These are phyloP conservation scores for Pseudogymnoascus sp. DNA, from an alignment of 2,329 filamentous ascomycete genomes.

Conservation along the genomic window DNA sequence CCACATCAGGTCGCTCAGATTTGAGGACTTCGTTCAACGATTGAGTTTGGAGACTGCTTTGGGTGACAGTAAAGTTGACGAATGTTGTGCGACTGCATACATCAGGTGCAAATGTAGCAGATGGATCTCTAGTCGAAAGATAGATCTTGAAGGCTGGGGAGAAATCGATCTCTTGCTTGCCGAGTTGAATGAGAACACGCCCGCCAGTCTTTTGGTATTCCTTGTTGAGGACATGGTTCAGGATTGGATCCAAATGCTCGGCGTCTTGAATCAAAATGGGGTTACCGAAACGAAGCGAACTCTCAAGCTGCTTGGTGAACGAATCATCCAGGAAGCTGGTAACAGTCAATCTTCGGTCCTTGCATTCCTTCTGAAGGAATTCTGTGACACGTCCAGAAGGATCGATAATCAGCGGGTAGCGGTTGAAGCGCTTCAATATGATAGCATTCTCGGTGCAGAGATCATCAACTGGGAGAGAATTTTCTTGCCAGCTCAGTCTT, in stretches of 20 bases:
- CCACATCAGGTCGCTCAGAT: slow-evolving; percentile 93
- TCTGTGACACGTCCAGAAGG: slow-evolving; percentile 91
- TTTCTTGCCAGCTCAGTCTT: slow-evolving; percentile 88
- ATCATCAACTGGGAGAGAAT: slow-evolving; percentile 89
- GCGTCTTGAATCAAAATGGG: slow-evolving; percentile 98
- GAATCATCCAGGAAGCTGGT: slow-evolving; percentile 98
- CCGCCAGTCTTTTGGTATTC: slow-evolving; percentile 98
- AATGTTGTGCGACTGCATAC: slow-evolving; percentile 98
- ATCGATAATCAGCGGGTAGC: slow-evolving; percentile 96
- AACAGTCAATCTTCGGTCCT: slow-evolving; percentile 85
- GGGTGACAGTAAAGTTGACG: slow-evolving; percentile 98
- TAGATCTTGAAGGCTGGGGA: slow-evolving; percentile 94
- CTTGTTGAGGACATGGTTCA: slow-evolving; percentile 98
- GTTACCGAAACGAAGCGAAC: slow-evolving; percentile 93
- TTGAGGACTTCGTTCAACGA: slow-evolving; percentile 96
- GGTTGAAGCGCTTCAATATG: slow-evolving; percentile 93
- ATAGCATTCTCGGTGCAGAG: slow-evolving; percentile 98
- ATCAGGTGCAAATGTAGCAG: slow-evolving; percentile 89
- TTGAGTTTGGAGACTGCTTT: slow-evolving; percentile 97
- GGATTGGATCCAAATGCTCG: slow-evolving; percentile 90
- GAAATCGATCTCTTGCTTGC: slow-evolving; percentile 98
- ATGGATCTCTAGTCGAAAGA: slow-evolving; percentile 90
- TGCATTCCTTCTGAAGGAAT: slow-evolving; percentile 90
- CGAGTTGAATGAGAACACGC: slow-evolving; percentile 94
- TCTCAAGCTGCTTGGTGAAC: slow-evolving; percentile 96